Percentiles rank a stretch among this genome's conserved stretches.
Conservation (phyloP, 1,139 yeast genomes). For the Chernovozyma sophiae-reginae region DNA sequence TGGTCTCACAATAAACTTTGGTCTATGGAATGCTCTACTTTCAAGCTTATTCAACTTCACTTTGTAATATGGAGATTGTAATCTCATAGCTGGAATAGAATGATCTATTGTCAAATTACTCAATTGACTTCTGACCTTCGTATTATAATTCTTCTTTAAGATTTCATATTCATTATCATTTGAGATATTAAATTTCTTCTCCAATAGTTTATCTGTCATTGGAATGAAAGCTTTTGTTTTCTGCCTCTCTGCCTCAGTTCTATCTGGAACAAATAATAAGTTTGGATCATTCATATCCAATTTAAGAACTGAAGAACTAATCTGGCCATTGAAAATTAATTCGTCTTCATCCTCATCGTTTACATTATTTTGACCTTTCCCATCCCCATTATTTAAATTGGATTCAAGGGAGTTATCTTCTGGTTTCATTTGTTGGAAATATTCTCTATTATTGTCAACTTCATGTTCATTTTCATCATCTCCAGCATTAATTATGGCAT, state of each 20-base stretch:
- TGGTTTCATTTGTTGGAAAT: not conserved
- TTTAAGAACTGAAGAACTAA: slow-evolving; percentile 42
- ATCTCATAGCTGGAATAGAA: slow-evolving; percentile 77
- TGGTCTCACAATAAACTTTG: slow-evolving; percentile 69
- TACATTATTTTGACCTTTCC: slow-evolving; percentile 6
- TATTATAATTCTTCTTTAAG: slow-evolving; percentile 79
- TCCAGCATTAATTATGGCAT: slow-evolving; percentile 53
- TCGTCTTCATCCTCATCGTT: slow-evolving; percentile 30
- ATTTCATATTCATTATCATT: slow-evolving; percentile 85
- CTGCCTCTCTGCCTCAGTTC: slow-evolving; percentile 13
- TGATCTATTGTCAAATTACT: slow-evolving; percentile 92
- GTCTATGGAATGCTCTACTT: slow-evolving; percentile 77
- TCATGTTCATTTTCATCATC: slow-evolving; percentile 4
- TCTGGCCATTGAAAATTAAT: slow-evolving; percentile 70
- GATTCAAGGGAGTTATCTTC: not conserved
- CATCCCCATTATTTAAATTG: slow-evolving; percentile 3
- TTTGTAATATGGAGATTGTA: slow-evolving; percentile 90
- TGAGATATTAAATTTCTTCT: slow-evolving; percentile 69
- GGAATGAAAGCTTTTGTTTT: slow-evolving; percentile 42
- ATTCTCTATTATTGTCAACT: not conserved
- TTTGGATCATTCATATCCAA: slow-evolving; percentile 88
- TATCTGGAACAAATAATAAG: slow-evolving; percentile 58
- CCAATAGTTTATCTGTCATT: slow-evolving; percentile 43
- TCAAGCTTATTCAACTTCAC: slow-evolving; percentile 69
- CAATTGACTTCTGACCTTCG: slow-evolving; percentile 88